phyloP scores from a whole-genome alignment of 768 basidiomycete species.

The Lentinula lateritia region DNA sequence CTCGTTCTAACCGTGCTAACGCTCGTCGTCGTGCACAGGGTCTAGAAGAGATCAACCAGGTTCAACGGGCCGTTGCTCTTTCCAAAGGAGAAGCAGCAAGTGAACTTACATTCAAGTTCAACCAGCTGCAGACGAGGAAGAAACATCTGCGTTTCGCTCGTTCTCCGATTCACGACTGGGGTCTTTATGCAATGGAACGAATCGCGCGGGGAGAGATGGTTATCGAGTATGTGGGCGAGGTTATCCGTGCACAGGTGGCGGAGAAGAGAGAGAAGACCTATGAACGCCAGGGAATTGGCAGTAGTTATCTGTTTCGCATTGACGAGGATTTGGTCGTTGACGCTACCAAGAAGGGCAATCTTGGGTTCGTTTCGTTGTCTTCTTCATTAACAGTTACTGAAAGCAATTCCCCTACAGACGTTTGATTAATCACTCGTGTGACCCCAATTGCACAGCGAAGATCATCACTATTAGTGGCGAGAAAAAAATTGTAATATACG shows the following conservation, averaged over 20 bases:
- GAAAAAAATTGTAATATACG: conserved; percentile 99
- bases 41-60: conserved; percentile 90
- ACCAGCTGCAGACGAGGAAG: conserved; percentile 96
- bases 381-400: conserved; percentile 9
- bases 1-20: conserved; percentile 87
- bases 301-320: conserved; percentile 95
- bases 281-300: conserved; percentile 95
- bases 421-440: conserved; percentile 97
- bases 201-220: conserved; percentile 97
- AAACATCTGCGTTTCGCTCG: conserved; percentile 94
- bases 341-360: conserved; percentile 98
- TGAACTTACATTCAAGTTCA: conserved; percentile 89
- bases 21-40: conserved; percentile 89
- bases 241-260: conserved; percentile 91
- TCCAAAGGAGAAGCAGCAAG: conserved; percentile 71
- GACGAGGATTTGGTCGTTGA: conserved; percentile 98
- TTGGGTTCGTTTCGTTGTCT: conserved; percentile 64
- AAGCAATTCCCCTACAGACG: conserved; percentile 48
- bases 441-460: conserved; percentile 89
- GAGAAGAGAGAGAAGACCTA: conserved; percentile 97
- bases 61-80: conserved; percentile 72
- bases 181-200: conserved; percentile 94
- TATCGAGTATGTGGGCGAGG: conserved; percentile 98
- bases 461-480: conserved; percentile 88
- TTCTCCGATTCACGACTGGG: conserved; percentile 98